Evolutionary conservation across 2,329 filamentous ascomycete species (phyloP).

Genomic region (Neofusicoccum kwambonambiense): DNA sequence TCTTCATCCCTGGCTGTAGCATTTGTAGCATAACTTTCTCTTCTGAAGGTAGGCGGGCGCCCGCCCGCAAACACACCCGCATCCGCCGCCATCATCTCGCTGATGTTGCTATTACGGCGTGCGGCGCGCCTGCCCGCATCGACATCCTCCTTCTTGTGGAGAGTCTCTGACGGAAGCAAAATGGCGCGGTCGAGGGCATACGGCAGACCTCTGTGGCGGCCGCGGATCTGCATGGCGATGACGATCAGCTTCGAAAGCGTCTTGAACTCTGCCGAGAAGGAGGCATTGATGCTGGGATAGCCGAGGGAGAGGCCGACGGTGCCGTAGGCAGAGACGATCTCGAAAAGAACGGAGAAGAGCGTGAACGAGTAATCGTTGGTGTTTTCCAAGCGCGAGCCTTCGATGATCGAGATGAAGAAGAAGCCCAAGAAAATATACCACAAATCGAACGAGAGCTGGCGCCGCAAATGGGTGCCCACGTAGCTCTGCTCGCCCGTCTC

Average conservation of each 20-base stretch:
- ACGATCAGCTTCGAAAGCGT: slow-evolving; percentile 66
- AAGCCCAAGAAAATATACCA: slow-evolving; percentile 96
- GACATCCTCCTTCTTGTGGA: slow-evolving; percentile 59
- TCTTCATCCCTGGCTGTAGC: slow-evolving; percentile 1
- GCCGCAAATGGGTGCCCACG: slow-evolving; percentile 84
- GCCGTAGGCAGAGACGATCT: slow-evolving; percentile 55
- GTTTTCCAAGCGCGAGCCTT: slow-evolving; percentile 69
- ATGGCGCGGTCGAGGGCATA: slow-evolving; percentile 70
- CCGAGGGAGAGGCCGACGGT: slow-evolving; percentile 91
- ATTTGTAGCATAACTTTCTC: too few species aligned
- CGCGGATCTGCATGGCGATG: slow-evolving; percentile 66
- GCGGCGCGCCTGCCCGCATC: slow-evolving; percentile 47
- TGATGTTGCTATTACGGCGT: slow-evolving; percentile 27
- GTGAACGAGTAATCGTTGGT: slow-evolving; percentile 54
- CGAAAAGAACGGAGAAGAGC: slow-evolving; percentile 47
- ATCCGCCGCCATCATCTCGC: slow-evolving; percentile 21
- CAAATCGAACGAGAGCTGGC: slow-evolving; percentile 92
- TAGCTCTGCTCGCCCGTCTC: slow-evolving; percentile 67
- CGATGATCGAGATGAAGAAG: slow-evolving; percentile 88
- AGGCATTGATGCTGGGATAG: slow-evolving; percentile 71
- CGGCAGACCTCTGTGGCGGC: slow-evolving; percentile 63
- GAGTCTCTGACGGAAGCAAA: slow-evolving; percentile 63
- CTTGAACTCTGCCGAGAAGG: slow-evolving; percentile 79
- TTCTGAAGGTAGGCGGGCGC: neutral
- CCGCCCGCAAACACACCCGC: neutral